These are phyloP conservation scores for Boletellus deceptivus DNA, from an alignment of 1,284 basidiomycete genomes.

Conservation along the genomic window DNA sequence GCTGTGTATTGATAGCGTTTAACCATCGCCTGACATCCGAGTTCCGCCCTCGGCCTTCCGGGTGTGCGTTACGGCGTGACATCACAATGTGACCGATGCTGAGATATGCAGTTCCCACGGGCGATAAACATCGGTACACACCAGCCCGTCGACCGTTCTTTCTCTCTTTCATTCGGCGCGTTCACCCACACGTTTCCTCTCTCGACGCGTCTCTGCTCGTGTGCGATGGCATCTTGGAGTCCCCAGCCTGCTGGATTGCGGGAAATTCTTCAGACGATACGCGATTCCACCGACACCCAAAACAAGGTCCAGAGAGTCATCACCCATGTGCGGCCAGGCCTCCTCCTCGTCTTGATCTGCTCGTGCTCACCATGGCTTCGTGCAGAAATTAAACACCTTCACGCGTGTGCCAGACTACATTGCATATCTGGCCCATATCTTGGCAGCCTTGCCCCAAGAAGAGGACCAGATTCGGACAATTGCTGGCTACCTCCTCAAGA, in stretches of 20 bases:
- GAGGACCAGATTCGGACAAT: slow-evolving; percentile 91
- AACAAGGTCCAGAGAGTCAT: slow-evolving; percentile 71
- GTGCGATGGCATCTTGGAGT: slow-evolving; percentile 62
- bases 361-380: slow-evolving; percentile 24
- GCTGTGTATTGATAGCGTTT: no score
- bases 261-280: slow-evolving; percentile 84
- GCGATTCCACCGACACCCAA: slow-evolving; percentile 75
- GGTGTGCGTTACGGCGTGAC: slow-evolving; percentile 7
- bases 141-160: background rate
- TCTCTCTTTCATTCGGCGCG: slow-evolving; percentile 33
- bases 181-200: slow-evolving; percentile 15
- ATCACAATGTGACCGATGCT: slow-evolving; percentile 34
- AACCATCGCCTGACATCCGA: no score
- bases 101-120: slow-evolving; percentile 34
- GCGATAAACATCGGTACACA: slow-evolving; percentile 36
- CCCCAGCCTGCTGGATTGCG: slow-evolving; percentile 76
- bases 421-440: slow-evolving; percentile 94
- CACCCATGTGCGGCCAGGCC: slow-evolving; percentile 59
- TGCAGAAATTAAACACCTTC: slow-evolving; percentile 85
- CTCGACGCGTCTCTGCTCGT: slow-evolving; percentile 31
- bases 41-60: background rate
- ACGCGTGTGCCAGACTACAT: slow-evolving; percentile 91
- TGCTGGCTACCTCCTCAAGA: slow-evolving; percentile 97
- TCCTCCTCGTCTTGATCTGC: slow-evolving; percentile 19
- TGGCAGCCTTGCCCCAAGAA: slow-evolving; percentile 78